Base-by-base conservation (phyloP, 495 filamentous ascomycete genomes). In the Neurospora tetrasperma region DNA sequence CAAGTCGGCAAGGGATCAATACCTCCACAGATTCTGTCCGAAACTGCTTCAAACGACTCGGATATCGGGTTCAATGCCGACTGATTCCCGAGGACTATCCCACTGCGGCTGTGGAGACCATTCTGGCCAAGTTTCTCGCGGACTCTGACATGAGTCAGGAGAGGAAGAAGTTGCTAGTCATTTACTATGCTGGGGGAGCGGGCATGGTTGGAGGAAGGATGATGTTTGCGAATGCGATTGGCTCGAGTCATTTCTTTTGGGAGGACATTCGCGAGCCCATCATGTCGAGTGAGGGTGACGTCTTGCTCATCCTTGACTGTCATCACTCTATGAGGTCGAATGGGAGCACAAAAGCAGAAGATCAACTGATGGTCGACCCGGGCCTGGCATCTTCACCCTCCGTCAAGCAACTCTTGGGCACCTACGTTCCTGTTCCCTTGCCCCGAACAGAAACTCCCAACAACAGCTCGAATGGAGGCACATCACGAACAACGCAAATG, bases 261-360 rank as follows among this genome's bases (percentile, higher is more conserved):
- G 75, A 79, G 31, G 79, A 80, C 70, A 73, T 80, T 27, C 71
- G 79, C 16, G 77, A 79, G 38, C 75, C 79, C 5, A 69, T 80
- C 10, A 76, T 79, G 74, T 73, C 72, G 16, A 69, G 69, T 3
- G 71, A 71, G 1, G 73, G 71, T 6, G 77, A 80, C 46, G 74
- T 79, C 3, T 44, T 80, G 11, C 68, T 79, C 43, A 71, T 80
- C 2, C 72, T 80, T 48, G 79, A 79, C 73, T 80, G 77, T 68
- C 14, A 74, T 46, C 4, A 68, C 75, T 1, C 38, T 68, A 11
- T n/a, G 3, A 27, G 1, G 5, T 62, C 12, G 54, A 66, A 0
- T 35, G 14, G 12, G 27, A 14, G 54, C 27, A 66, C 23, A 2
- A 4, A 23, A 14, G 5, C 71, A 71, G 42, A 46, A 74, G 31